Evolutionary conservation across 2,329 filamentous ascomycete species (phyloP).

Genomic region (Neonectria hederae): DNA sequence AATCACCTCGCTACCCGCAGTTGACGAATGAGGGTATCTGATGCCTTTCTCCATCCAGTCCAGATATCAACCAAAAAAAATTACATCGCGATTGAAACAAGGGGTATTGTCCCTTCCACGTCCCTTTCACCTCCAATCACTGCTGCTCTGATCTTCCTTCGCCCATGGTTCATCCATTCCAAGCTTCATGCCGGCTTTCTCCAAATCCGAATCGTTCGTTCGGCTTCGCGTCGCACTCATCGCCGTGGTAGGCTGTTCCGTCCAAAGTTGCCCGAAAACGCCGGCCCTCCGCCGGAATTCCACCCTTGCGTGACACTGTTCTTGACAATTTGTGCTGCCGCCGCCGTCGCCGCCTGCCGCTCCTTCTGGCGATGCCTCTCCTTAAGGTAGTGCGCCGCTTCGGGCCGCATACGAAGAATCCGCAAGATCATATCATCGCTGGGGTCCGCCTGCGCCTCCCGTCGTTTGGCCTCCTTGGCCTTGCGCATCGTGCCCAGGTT

Average conservation of each 20-base stretch:
- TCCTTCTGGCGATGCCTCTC: conserved; percentile 95
- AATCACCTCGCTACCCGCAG: conserved; percentile 32
- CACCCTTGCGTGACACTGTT: conserved; percentile 79
- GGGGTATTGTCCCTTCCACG: conserved; percentile 3
- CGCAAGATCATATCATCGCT: conserved; percentile 98
- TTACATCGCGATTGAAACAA: conserved; percentile 18
- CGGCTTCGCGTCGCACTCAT: conserved; percentile 41
- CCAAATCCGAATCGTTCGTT: neutral
- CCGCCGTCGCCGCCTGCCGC: conserved; percentile 86
- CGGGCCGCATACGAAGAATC: conserved; percentile 93
- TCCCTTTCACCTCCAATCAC: neutral
- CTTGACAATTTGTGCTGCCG: conserved; percentile 92
- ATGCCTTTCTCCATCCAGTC: conserved; percentile 39
- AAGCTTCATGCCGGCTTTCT: neutral
- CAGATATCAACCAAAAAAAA: conserved; percentile 29
- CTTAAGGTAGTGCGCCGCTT: conserved; percentile 86
- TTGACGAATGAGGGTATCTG: conserved; percentile 43
- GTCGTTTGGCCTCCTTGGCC: conserved; percentile 94
- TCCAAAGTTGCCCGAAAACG: conserved; percentile 53
- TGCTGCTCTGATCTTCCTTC: neutral
- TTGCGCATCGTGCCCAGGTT: conserved; percentile 97
- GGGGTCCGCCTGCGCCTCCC: conserved; percentile 94
- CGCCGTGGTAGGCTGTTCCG: conserved; percentile 59
- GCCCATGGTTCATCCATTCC: conserved; percentile 2
- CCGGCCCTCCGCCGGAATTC: conserved; percentile 51